Evolutionary conservation across 805 yeast species (phyloP).

Genomic region (Yamadazyma scolyti): DNA sequence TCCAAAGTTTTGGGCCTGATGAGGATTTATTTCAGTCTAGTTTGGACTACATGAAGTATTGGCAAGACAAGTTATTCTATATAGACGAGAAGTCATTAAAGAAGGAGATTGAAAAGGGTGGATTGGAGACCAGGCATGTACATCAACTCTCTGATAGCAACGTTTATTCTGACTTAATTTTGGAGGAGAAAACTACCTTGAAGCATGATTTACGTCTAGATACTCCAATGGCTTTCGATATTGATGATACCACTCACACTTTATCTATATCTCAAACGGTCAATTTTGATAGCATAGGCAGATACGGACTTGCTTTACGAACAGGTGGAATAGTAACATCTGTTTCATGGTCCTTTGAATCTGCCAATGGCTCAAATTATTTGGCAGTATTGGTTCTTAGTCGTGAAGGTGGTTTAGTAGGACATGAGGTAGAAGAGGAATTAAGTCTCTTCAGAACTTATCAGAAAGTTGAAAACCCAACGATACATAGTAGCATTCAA

Average conservation of each 20-base stretch:
- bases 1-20: conserved; percentile 47
- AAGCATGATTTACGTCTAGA: too few species aligned
- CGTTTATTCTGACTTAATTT: too few species aligned
- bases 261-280: too few species aligned
- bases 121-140: too few species aligned
- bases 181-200: too few species aligned
- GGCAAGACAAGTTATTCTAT: conserved; percentile 47
- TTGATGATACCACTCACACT: too few species aligned
- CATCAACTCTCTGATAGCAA: too few species aligned
- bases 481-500: conserved; percentile 38
- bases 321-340: conserved; percentile 53
- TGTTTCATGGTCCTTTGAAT: conserved; percentile 46
- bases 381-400: conserved; percentile 51
- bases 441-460: conserved; percentile 27
- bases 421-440: conserved; percentile 17
- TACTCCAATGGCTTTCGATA: too few species aligned
- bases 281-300: too few species aligned
- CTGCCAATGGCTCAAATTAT: conserved; percentile 24
- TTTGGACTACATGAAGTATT: conserved; percentile 43
- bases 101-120: conserved; percentile 3
- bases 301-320: too few species aligned
- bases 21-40: conserved; percentile 38
- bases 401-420: conserved; percentile 16
- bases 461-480: neutral
- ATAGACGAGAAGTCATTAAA: conserved; percentile 27